These are phyloP conservation scores for Stevia rebaudiana DNA, from an alignment of 140 eudicot species.

Conservation along the genomic window DNA sequence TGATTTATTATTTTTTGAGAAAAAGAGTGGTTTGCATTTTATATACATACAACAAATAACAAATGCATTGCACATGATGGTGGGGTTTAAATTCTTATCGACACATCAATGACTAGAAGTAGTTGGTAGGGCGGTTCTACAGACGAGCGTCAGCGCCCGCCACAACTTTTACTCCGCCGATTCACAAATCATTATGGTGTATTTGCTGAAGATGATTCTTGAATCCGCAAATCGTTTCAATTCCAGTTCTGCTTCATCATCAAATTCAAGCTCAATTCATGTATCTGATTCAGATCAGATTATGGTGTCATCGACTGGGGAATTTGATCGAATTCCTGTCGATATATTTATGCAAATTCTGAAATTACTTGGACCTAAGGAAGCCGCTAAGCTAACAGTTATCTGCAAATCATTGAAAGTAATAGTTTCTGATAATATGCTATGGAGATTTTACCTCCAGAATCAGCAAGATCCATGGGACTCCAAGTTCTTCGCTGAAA, in stretches of 20 bases:
- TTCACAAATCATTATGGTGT: constrained; percentile 19
- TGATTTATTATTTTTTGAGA: no score
- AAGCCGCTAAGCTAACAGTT: constrained; percentile 46
- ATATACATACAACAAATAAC: no score
- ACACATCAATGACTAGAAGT: no score
- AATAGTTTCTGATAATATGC: constrained; percentile 45
- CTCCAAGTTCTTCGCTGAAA: constrained; percentile 63
- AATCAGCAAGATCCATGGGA: constrained; percentile 53
- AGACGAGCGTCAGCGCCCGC: no score
- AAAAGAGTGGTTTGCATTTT: no score
- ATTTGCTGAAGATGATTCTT: constrained; percentile 31
- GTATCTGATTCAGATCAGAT: constrained; percentile 14
- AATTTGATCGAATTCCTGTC: constrained; percentile 58
- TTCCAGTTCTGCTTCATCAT: constrained; percentile 14
- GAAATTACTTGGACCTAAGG: constrained; percentile 60
- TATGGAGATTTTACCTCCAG: constrained; percentile 65
- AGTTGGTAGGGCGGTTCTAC: no score
- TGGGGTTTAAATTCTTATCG: no score
- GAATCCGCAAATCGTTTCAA: constrained; percentile 35
- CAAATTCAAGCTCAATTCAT: constrained; percentile 10
- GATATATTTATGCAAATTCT: constrained; percentile 54
- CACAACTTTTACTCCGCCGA: no score
- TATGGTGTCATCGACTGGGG: constrained; percentile 52
- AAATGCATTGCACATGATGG: no score
- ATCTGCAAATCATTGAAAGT: constrained; percentile 60